A percentile compares a stretch with the other conserved stretches of the same genome.
Evolutionary conservation across 225 moss, liverwort and hornwort species (phyloP).

Genomic region (Climacium dendroides): DNA sequence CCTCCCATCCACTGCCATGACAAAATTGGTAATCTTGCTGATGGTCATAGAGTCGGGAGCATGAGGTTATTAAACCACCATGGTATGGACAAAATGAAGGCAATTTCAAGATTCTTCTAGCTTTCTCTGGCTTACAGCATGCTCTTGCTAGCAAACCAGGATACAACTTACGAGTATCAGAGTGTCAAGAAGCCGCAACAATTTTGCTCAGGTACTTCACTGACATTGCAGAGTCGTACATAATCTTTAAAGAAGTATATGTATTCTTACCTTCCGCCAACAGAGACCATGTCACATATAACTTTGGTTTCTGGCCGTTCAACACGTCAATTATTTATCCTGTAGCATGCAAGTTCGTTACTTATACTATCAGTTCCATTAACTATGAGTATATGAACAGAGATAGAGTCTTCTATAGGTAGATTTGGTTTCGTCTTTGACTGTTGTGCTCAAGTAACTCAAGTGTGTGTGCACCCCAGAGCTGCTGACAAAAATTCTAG

Average conservation of each 20-base stretch:
- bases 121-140: slow-evolving; percentile 93
- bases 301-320: neutral
- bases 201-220: slow-evolving; percentile 54
- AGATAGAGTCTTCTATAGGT: neutral
- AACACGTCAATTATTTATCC: neutral
- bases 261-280: neutral
- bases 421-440: neutral
- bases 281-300: neutral
- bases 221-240: neutral
- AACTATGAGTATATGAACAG: neutral
- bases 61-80: slow-evolving; percentile 52
- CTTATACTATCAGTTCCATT: neutral
- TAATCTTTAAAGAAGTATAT: neutral
- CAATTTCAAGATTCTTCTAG: slow-evolving; percentile 76
- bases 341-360: neutral
- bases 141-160: slow-evolving; percentile 85
- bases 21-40: neutral
- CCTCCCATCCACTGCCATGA: neutral
- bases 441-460: neutral
- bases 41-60: slow-evolving; percentile 42
- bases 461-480: slow-evolving; percentile 20
- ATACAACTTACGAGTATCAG: slow-evolving; percentile 72
- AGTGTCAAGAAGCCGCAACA: slow-evolving; percentile 78
- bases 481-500: slow-evolving; percentile 51
- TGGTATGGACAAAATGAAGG: slow-evolving; percentile 31